Percentiles rank a stretch among this genome's conserved stretches.
These are phyloP conservation scores for Chrysochromulina parva DNA, from an alignment of 78 protist species.

Conservation along the genomic window DNA sequence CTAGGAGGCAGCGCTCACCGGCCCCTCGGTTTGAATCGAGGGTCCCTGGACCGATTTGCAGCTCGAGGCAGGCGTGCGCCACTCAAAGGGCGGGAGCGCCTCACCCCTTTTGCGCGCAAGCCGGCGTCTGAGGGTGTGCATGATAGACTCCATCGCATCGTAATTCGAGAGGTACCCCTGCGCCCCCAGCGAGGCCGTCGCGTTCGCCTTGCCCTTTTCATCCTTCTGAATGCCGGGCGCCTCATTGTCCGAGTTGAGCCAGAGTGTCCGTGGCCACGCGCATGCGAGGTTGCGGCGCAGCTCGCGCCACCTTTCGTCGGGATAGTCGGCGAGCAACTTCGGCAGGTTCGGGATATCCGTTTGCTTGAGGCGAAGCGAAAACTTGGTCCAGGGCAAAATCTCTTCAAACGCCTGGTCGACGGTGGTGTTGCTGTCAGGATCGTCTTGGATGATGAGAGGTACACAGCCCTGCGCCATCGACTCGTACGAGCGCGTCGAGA, in stretches of 20 bases:
- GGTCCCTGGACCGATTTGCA: not conserved
- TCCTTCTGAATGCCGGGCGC: not conserved
- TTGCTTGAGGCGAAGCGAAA: not conserved
- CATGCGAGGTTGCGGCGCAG: not conserved
- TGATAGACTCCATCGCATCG: not conserved
- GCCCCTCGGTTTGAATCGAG: too few species aligned
- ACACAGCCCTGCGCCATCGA: conserved; percentile 16
- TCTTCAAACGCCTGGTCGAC: not conserved
- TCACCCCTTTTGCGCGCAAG: not conserved
- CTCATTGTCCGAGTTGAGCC: not conserved
- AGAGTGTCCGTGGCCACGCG: not conserved
- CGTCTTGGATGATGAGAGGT: conserved; percentile 13
- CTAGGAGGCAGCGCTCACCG: too few species aligned
- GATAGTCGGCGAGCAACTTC: not conserved
- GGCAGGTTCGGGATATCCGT: not conserved
- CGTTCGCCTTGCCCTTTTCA: not conserved
- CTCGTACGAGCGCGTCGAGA: not conserved
- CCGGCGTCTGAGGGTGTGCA: not conserved
- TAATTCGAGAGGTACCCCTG: not conserved
- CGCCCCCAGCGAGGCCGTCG: not conserved
- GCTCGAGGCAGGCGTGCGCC: not conserved
- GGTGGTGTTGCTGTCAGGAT: not conserved
- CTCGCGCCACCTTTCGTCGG: not conserved
- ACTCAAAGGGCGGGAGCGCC: not conserved
- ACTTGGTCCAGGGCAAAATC: not conserved